Base-by-base conservation (phyloP, 257 asterid species). In the Rhazya stricta region DNA sequence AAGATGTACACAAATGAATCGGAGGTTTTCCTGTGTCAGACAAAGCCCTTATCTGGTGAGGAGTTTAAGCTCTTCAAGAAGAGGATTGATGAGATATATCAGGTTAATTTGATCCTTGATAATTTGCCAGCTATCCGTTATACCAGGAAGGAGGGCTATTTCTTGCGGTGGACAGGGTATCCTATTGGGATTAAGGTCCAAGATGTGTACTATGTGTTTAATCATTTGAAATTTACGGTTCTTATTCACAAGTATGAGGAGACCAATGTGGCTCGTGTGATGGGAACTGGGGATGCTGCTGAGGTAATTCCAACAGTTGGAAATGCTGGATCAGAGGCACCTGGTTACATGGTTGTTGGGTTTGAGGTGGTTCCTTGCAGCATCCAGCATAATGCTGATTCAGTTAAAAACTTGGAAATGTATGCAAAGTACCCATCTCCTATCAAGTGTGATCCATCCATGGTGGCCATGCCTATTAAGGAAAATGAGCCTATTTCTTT, bases 1-100 rank as follows among this genome's bases (percentile, higher is more conserved):
- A 92, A 92, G 88, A 91, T 87, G 97, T 80, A 81, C 51, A 81
- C 84, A 12, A 92, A 91, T 76, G 96, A 92, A 87, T 74, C 93
- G 0, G 91, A 88, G 34, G 81, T 92, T 29, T 91, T 89, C 75
- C 70, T 89, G 42, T 92, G 98, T 83, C 89, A 88, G 74, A 84
- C 97, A 5, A 86, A 88, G 79, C 93, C 96, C 62, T 71, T 92
- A 77, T 88, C 90, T 0, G 87, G 85, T 27, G 82, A 85, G 69
- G 96, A 92, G 85, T 88, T 89, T 46, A 89, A 87, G 81, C 92
- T 92, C 58, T 79, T 92, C 86, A 88, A 86, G 66, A 80, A 89
- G 90, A 91, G 97, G 87, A 91, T 92, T 69, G 94, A 92, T 79
- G 98, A 92, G 83, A 87, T 86, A 86, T 92, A 92, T 76, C 97